phyloP scores from a whole-genome alignment of 2,329 filamentous ascomycete genomes.

The Zymoseptoria tritici region DNA sequence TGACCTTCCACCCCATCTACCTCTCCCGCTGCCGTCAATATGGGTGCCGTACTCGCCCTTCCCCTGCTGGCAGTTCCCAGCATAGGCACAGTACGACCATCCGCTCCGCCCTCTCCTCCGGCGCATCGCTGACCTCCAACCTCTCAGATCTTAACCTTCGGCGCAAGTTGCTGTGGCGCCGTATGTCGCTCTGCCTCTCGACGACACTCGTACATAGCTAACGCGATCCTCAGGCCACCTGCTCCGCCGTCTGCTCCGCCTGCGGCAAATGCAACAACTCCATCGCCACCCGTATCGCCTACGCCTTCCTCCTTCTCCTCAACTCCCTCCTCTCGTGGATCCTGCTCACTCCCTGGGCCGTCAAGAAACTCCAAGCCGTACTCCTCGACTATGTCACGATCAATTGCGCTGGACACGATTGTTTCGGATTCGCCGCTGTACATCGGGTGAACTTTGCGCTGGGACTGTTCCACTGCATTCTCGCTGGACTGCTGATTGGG shows the following conservation, averaged over 20 bases:
- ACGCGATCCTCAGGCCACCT: slow-evolving; percentile 52
- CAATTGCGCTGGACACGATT: slow-evolving; percentile 74
- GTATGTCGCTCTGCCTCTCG: slow-evolving; percentile 28
- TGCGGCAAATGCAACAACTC: slow-evolving; percentile 97
- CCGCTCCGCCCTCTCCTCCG: slow-evolving; percentile 2
- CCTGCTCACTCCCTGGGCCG: slow-evolving; percentile 97
- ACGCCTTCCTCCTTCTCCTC: slow-evolving; percentile 76
- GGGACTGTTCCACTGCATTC: slow-evolving; percentile 82
- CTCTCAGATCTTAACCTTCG: slow-evolving; percentile 63
- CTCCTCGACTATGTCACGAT: slow-evolving; percentile 96
- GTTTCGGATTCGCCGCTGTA: slow-evolving; percentile 91
- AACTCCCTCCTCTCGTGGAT: slow-evolving; percentile 98
- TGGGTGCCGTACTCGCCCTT: slow-evolving; percentile 88
- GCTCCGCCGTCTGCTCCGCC: slow-evolving; percentile 88
- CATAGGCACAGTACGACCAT: slow-evolving; percentile 65
- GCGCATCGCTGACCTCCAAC: slow-evolving; percentile 7
- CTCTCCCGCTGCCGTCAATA: slow-evolving; percentile 34
- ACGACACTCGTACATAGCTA: too few relatives aligned
- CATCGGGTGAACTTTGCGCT: slow-evolving; percentile 98
- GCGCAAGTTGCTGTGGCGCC: slow-evolving; percentile 88
- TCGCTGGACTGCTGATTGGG: slow-evolving; percentile 77
- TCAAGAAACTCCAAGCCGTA: slow-evolving; percentile 87
- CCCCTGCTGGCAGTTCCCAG: slow-evolving; percentile 85
- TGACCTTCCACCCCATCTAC: not conserved
- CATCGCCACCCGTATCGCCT: slow-evolving; percentile 89